These are phyloP conservation scores for Coffea eugenioides DNA, from an alignment of 257 asterid species.

Conservation along the genomic window DNA sequence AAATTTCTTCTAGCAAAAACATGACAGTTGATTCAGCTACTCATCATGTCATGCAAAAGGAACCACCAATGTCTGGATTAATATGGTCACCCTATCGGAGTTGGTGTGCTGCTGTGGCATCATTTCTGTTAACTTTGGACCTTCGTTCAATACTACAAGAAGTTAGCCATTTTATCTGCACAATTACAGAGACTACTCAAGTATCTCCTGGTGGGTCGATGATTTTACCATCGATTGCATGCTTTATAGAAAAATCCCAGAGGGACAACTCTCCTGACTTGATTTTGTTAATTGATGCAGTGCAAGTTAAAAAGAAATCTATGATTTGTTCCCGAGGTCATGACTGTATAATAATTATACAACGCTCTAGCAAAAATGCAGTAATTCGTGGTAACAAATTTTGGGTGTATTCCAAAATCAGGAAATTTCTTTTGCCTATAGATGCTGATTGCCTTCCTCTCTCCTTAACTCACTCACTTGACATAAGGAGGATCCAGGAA, in stretches of 20 bases:
- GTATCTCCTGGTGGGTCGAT: background rate
- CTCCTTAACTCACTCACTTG: constrained; percentile 36
- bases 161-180: no score
- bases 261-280: no score
- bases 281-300: no score
- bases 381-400: background rate
- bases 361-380: background rate
- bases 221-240: background rate
- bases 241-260: background rate
- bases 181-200: no score
- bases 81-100: no score
- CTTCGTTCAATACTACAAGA: no score
- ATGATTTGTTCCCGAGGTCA: background rate
- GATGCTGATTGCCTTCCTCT: background rate
- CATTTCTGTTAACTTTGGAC: no score
- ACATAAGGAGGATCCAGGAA: constrained; percentile 76
- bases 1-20: no score
- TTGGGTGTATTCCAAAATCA: background rate
- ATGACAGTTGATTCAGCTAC: no score
- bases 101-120: no score
- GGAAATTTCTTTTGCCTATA: background rate
- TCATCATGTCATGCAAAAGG: no score
- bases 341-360: background rate
- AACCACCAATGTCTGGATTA: no score
- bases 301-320: background rate